Percentiles rank a stretch among this genome's conserved stretches.
Conservation (phyloP, 2,329 filamentous ascomycete species). For the Pyricularia pennisetigena region DNA sequence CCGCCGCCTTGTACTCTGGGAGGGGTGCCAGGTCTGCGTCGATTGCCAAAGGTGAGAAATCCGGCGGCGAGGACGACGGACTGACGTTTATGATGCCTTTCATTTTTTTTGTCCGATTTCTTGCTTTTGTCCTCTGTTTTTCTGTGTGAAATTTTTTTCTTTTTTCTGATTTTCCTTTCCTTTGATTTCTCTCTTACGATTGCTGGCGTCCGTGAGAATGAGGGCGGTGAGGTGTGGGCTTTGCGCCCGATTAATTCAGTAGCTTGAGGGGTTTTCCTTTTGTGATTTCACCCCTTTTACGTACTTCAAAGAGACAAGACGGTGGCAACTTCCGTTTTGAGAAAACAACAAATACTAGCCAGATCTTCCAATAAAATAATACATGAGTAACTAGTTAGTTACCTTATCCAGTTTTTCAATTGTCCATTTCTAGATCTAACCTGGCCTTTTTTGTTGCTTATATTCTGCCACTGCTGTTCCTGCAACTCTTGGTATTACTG, state of each 20-base stretch:
- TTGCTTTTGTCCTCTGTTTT: neutral
- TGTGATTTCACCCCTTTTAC: neutral
- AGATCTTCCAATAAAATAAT: neutral
- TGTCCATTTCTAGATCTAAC: neutral
- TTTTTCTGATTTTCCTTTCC: neutral
- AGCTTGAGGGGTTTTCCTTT: neutral
- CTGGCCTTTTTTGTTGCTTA: neutral
- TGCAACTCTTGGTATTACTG: neutral
- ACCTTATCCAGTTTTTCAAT: neutral
- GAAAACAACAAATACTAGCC: neutral
- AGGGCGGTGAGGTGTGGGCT: neutral
- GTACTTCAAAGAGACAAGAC: neutral
- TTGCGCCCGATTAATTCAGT: neutral
- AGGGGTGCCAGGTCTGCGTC: slow-evolving; percentile 48
- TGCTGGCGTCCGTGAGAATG: neutral
- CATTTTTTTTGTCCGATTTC: neutral
- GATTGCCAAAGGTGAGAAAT: slow-evolving; percentile 37
- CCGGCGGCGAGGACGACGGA: neutral
- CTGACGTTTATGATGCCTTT: neutral
- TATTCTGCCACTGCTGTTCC: no score
- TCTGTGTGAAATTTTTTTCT: no score
- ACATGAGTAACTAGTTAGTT: no score
- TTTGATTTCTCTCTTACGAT: neutral
- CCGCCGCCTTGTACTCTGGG: slow-evolving; percentile 45
- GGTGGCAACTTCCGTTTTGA: neutral